Base-by-base conservation (phyloP, 116 monocot species). In the Phalaenopsis hybrid region DNA sequence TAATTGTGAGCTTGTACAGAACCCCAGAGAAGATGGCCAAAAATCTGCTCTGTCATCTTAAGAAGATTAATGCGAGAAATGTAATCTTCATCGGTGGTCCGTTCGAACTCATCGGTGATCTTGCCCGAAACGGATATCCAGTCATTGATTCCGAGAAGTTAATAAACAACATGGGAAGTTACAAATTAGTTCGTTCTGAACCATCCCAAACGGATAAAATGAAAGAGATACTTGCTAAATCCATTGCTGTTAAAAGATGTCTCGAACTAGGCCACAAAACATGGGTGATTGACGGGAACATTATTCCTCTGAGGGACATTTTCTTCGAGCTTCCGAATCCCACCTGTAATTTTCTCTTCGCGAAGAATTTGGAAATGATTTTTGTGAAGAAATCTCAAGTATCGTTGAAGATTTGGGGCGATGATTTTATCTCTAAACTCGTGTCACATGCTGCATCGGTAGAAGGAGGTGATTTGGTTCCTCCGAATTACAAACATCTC, bases 31-130 rank as follows among this genome's bases (percentile, higher is more conserved):
- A 11, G 48, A 48, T 85, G 25, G 81, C 87, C 4, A 87, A 85
- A 79, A 99, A 95, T 80, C 85, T 99, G 83, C 77, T 95, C 79
- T 99, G 99, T 84, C 88, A 94, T 84, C 85, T 99, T 65, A 92
- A 94, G 74, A 90, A 81, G 78, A 58, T 88, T 4, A 83, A 86
- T 57, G 69, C 92, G 41, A 82, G 49, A 44, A 99, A 95, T 82
- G 89, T 86, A 78, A 77, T 99, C 73, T 84, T 99, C 59, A 45
- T 93, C 31, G 87, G 90, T 76, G 80, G 51, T 28, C 73, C 87
- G 45, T 82, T 80, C 1, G 82, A 85, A 61, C 83, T 92, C 78
- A 80, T 93, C 59, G 57, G 77, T 67, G 92, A 95, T 61, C 85
- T 95, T 75, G 85, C 95, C 3, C 80, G 89, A 80, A 93, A 84